These are phyloP conservation scores for Gorgonomyces haynaldii DNA, from an alignment of 192 early-diverging fungal species.

Conservation along the genomic window DNA sequence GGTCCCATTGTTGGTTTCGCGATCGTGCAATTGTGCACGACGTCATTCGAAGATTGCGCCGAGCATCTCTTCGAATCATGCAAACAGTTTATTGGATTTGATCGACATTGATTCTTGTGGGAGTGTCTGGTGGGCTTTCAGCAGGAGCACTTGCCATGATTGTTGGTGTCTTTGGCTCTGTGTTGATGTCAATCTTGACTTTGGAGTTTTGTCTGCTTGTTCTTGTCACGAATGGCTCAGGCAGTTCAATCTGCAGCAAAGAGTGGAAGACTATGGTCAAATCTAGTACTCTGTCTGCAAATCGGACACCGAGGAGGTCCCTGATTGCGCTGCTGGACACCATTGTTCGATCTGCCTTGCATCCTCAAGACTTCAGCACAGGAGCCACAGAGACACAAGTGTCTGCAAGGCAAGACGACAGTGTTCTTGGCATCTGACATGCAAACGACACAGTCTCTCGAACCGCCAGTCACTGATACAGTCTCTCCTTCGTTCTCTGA, in stretches of 20 bases:
- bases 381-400: slow-evolving; percentile 64
- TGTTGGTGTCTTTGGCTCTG: too few species aligned
- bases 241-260: slow-evolving; percentile 1
- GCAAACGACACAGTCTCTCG: slow-evolving; percentile 66
- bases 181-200: too few species aligned
- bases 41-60: too few species aligned
- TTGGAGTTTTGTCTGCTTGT: too few species aligned
- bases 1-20: too few species aligned
- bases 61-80: too few species aligned
- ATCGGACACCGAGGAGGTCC: slow-evolving; percentile 31
- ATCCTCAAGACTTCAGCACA: slow-evolving; percentile 56
- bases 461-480: slow-evolving; percentile 16
- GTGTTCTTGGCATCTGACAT: slow-evolving; percentile 61
- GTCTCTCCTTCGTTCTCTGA: slow-evolving; percentile 16
- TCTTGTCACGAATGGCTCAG: neutral
- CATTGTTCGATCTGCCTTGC: slow-evolving; percentile 12
- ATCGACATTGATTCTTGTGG: too few species aligned
- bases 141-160: too few species aligned
- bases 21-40: too few species aligned
- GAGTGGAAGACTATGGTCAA: slow-evolving; percentile 4
- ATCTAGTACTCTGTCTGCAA: slow-evolving; percentile 21
- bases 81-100: too few species aligned
- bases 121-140: too few species aligned
- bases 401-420: slow-evolving; percentile 66
- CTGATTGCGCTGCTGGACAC: neutral